Percentiles rank a stretch among this genome's conserved stretches.
These are phyloP conservation scores for Taphrina betulina DNA, from an alignment of 1,139 yeast species.

Conservation along the genomic window DNA sequence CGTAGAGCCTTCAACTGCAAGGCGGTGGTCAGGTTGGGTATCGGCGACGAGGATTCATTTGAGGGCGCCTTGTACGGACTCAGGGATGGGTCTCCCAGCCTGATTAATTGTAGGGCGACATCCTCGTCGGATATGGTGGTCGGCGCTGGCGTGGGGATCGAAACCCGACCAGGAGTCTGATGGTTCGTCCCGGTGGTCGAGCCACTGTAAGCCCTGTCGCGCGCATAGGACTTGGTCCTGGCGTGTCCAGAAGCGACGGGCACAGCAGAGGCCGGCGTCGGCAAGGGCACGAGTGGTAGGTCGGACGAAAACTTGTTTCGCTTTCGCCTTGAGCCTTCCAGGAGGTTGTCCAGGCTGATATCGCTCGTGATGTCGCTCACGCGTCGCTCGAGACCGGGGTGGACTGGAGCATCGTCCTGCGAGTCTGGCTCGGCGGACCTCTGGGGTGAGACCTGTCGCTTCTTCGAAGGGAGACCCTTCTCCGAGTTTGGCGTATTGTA, in stretches of 20 bases:
- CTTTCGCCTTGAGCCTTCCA: constrained; percentile 32
- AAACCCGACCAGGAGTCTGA: constrained; percentile 26
- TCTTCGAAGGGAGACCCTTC: constrained; percentile 9
- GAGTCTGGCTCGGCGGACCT: not conserved
- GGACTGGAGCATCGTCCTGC: not conserved
- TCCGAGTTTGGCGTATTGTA: constrained; percentile 14
- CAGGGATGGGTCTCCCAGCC: constrained; percentile 33
- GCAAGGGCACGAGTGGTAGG: constrained; percentile 27
- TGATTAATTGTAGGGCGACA: constrained; percentile 34
- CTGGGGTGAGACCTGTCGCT: constrained; percentile 11
- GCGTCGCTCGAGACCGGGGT: constrained; percentile 13
- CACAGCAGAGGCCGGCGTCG: constrained; percentile 11
- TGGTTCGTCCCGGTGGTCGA: constrained; percentile 11
- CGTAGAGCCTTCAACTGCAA: constrained; percentile 23
- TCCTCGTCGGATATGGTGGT: constrained; percentile 35
- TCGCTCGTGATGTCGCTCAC: constrained; percentile 28
- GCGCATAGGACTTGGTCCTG: constrained; percentile 14
- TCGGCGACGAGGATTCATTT: constrained; percentile 23
- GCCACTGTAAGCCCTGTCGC: constrained; percentile 8
- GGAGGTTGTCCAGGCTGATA: constrained; percentile 30
- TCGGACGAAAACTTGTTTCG: constrained; percentile 31
- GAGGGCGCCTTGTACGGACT: constrained; percentile 26
- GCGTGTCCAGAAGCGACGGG: constrained; percentile 1
- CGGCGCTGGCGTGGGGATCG: constrained; percentile 34
- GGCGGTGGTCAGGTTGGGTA: constrained; percentile 17